Conservation (phyloP, 805 yeast genomes). For the Starmerella stellata region DNA sequence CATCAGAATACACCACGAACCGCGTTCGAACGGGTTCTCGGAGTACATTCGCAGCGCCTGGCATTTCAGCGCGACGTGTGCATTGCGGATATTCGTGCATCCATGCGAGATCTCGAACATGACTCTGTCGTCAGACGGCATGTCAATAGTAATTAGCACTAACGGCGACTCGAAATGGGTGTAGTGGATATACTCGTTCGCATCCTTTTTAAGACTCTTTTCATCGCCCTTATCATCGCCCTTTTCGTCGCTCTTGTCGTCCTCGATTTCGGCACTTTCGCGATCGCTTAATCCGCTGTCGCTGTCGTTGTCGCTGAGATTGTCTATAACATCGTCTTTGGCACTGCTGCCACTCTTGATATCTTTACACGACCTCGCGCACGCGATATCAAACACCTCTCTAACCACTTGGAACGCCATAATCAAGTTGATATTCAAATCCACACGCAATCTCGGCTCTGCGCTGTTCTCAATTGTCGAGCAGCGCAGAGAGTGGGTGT, state of each 20-base stretch:
- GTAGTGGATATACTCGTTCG: background rate
- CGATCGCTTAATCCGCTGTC: constrained; percentile 9
- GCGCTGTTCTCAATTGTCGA: constrained; percentile 4
- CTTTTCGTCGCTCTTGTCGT: background rate
- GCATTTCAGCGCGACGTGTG: constrained; percentile 22
- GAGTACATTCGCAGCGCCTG: constrained; percentile 31
- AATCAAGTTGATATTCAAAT: constrained; percentile 16
- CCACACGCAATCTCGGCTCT: constrained; percentile 11
- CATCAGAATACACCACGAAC: constrained; percentile 25
- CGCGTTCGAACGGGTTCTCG: constrained; percentile 29
- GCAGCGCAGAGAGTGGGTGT: constrained; percentile 4
- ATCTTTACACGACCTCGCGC: constrained; percentile 5
- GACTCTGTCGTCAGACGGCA: constrained; percentile 33
- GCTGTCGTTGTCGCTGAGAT: no score
- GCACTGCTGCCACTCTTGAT: constrained; percentile 15
- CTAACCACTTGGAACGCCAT: constrained; percentile 16
- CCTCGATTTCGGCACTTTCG: background rate
- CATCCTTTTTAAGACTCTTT: constrained; percentile 1
- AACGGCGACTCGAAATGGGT: background rate
- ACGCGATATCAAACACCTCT: constrained; percentile 15
- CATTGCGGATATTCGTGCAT: constrained; percentile 6
- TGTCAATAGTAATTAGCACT: constrained; percentile 24
- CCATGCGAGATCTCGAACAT: constrained; percentile 29
- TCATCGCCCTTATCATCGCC: constrained; percentile 18
- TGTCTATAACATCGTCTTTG: no score